Evolutionary conservation across 352 stramenopile species (phyloP).

Genomic region (Lagenidium giganteum): DNA sequence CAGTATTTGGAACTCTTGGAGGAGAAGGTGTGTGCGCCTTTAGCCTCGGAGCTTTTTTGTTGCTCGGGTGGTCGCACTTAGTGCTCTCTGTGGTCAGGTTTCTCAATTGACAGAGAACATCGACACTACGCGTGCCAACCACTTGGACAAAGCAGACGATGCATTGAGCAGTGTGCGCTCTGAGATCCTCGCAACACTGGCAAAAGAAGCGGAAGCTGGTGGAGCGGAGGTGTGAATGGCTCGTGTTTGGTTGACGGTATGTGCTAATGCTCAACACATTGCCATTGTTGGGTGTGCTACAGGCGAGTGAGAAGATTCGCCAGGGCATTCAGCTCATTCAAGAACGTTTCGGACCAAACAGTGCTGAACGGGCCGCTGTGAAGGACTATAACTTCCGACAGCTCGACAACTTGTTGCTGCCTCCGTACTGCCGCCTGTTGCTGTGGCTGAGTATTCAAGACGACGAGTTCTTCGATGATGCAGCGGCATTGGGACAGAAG

Average conservation of each 20-base stretch:
- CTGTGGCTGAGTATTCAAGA: constrained; percentile 87
- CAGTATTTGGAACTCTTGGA: constrained; percentile 86
- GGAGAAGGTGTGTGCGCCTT: constrained; percentile 53
- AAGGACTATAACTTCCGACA: constrained; percentile 90
- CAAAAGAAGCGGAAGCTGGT: constrained; percentile 50
- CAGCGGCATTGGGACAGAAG: constrained; percentile 39
- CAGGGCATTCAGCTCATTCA: constrained; percentile 75
- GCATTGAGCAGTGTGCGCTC: constrained; percentile 69
- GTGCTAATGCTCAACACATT: background rate
- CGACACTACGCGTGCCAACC: constrained; percentile 64
- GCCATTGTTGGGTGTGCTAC: constrained; percentile 3
- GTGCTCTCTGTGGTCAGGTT: too few species aligned
- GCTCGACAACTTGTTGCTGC: constrained; percentile 78
- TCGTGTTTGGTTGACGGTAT: constrained; percentile 2
- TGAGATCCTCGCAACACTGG: constrained; percentile 64
- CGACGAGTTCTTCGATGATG: constrained; percentile 79
- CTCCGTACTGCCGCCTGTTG: constrained; percentile 87
- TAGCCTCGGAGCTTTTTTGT: background rate
- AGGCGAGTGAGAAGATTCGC: constrained; percentile 65
- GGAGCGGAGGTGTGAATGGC: background rate
- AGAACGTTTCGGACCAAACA: constrained; percentile 81
- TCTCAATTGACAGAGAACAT: constrained; percentile 86
- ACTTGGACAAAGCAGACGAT: constrained; percentile 77
- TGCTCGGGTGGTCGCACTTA: constrained; percentile 3
- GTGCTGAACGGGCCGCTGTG: constrained; percentile 75